Base-by-base conservation (phyloP, 1,139 yeast genomes). In the Zygosaccharomyces sapae region DNA sequence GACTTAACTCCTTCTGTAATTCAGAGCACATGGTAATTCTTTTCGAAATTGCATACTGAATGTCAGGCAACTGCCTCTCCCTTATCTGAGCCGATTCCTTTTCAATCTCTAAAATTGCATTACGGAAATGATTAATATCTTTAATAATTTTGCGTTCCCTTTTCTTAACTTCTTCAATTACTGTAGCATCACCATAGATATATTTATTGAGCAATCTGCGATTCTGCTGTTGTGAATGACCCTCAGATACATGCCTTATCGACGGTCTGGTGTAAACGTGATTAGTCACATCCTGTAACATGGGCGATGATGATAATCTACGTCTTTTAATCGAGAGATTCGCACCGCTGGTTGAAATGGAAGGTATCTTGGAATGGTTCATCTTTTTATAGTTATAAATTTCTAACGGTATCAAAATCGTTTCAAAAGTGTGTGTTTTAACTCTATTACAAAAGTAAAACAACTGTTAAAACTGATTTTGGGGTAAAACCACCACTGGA, bases 31-130 rank as follows among this genome's bases (percentile, higher is more conserved):
- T 30, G 3, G 50, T 47, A 13, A 45, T 38, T 25, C 41, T 52
- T 18, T 47, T 48, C 16, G 51, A 46, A 12, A 41, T 52, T 12
- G 49, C 53, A 24, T 49, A 49, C 12, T 45, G 43, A 19, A 51
- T 33, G 16, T 51, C 51, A 4, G 61, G 60, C 12, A 59, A 33
- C 16, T 49, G 47, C n/a, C 49, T 40, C 24, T 48, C 50, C 18
- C 49, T 48, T 33, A 59, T 45, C 10, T 44, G 46, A 6, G 43
- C 43, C 6, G 58, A 49, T 36, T 57, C 61, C 33, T 56, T 50
- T 34, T 61, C 63, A 22, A 60, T 54, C 35, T 59, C 65, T 7
- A 37, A 41, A 5, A 62, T 59, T 8, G 61, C 58, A 27, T 55
- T 52, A 30, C 57, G 48, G 27, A 60, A 55, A 38, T 55, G 57